Base-by-base conservation (phyloP, 2,329 filamentous ascomycete species). In the Helminthosporium solani region DNA sequence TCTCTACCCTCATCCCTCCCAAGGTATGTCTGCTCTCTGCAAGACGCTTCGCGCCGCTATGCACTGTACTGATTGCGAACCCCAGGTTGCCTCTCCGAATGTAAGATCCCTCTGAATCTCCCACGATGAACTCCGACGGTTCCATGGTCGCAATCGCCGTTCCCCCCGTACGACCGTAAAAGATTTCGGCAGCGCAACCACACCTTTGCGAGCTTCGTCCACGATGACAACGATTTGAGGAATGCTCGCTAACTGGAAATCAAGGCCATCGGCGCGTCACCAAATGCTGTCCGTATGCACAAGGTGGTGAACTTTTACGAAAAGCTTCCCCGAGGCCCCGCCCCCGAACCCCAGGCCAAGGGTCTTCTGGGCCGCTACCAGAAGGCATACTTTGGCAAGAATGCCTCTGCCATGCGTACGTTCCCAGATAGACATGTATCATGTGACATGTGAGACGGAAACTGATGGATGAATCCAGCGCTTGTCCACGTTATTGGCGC, bases 251-350 rank as follows among this genome's bases (percentile, higher is more conserved):
- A 58, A 68, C 54, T 33, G 39, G 40, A 49, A 54, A n/a, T n/a
- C 60, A 73, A 97, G 94, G 91, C 88, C 65, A 90, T 99, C 71
- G 92, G 94, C 70, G 87, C 88, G 71, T 90, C 91, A 63, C 89
- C 91, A 71, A 92, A 97, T 84, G 94, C 94, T 71, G 83, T 90
- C 70, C 90, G 92, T 73, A 97, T 99, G 94, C 88, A 95, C 75
- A 88, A 91, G 68, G 90, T 99, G 64, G 92, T 97, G 75, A 89
- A 83, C 79, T 97, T 99, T 83, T 99, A 99, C 83, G 90, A 95
- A 80, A 95, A 92, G 77, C 90, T 99, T 50, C 94, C 95, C 71
- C 90, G 91, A 70, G 95, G 94, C 64, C 75, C 88, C 62, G 91
- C 91, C 67, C 91, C 94, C 66, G 85, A 90, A 74, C 74, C 83